Evolutionary conservation across 139 green algal species (phyloP).

Genomic region (Eudorina sp.): DNA sequence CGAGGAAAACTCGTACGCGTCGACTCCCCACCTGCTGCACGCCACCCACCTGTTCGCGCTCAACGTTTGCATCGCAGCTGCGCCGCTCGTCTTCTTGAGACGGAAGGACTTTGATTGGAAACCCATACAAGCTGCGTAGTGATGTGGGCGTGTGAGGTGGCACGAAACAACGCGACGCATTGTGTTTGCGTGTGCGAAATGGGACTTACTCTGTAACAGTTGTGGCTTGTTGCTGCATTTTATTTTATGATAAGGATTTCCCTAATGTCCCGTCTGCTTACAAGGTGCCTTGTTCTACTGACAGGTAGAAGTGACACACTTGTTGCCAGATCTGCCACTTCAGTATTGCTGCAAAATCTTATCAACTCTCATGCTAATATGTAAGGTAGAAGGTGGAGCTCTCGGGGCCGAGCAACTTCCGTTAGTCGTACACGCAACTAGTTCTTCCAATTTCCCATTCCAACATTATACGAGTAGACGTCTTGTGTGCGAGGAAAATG

Average conservation of each 20-base stretch:
- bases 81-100: constrained; percentile 34
- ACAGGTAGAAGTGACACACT: no score
- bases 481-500: not conserved
- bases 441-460: no score
- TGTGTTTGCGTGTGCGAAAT: not conserved
- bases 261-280: no score
- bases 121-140: constrained; percentile 64
- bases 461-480: not conserved
- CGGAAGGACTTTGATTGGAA: constrained; percentile 53
- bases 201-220: constrained; percentile 4
- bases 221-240: constrained; percentile 39
- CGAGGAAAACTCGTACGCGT: no score
- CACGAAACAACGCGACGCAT: not conserved
- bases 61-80: constrained; percentile 36
- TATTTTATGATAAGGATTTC: not conserved
- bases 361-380: no score
- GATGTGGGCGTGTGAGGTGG: not conserved
- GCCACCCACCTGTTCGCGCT: not conserved
- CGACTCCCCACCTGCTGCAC: no score
- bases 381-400: no score
- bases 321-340: no score
- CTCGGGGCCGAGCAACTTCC: no score
- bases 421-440: no score
- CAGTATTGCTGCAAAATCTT: no score
- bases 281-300: no score